Base-by-base conservation (phyloP, 371 early-diverging fungal species). In the Apophysomyces sp. region DNA sequence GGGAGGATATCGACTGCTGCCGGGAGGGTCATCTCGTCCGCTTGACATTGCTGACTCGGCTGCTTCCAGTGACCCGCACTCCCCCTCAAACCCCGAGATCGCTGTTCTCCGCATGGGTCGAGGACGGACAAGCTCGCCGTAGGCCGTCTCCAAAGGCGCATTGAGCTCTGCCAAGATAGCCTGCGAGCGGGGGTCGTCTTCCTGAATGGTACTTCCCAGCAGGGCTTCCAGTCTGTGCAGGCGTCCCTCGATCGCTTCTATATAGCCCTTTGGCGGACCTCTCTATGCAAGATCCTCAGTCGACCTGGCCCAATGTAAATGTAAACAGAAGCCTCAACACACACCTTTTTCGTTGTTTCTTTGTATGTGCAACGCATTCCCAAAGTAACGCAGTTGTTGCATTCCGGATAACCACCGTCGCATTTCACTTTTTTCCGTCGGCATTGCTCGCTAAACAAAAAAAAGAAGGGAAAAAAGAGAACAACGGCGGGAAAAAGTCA, bases 181-280 rank as follows among this genome's bases (percentile, higher is more conserved):
- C 55, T 85, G 63, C 32, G 79, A 66, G 40, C 81, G 80, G 26
- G 86, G 86, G 60, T 86, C 87, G 28, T 83, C 82, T 15, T 72
- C 80, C 55, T 83, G 81, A 1, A 81, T 76, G 12, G 85, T 76
- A 16, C 85, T 84, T 6, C 85, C 83, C 5, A 89, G 64, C 9
- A 89, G 59, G 21, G 83, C 83, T 64, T 90, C 90, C 58, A 86
- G 69, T 57, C 85, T 77, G 68, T 85, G 86, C 49, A 90, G 63
- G 27, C 89, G 77, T 31, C 81, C 81, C 60, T 90, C 90, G 37
- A 90, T 89, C 9, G 85, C 88, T 61, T 89, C 89, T 52, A 90
- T 88, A 62, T 90, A 89, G 16, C 90, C 90, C 74, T 87, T 87
- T 6, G 87, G 85, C 39, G 87, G 87, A 2, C 87, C 87, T 62